phyloP scores from a whole-genome alignment of 495 filamentous ascomycete genomes.

The Penicillium crystallinum region DNA sequence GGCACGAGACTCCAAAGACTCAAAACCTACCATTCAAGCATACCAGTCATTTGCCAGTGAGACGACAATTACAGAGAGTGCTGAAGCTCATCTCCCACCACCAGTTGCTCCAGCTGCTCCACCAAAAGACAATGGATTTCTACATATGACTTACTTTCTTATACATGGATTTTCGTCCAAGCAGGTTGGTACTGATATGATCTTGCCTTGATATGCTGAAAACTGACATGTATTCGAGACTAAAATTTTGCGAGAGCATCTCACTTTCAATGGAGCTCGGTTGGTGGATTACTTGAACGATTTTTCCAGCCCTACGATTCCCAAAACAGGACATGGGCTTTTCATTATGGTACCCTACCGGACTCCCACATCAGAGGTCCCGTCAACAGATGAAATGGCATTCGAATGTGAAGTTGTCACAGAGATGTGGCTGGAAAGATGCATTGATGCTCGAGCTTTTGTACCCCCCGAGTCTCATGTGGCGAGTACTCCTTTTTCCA shows the following conservation, averaged over 20 bases:
- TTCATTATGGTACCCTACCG: conserved; percentile 55
- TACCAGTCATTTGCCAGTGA: conserved; percentile 41
- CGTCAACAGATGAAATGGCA: conserved; percentile 38
- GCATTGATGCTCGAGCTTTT: conserved; percentile 66
- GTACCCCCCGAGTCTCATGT: conserved; percentile 65
- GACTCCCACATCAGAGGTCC: conserved; percentile 29
- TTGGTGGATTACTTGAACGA: conserved; percentile 38
- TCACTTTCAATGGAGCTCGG: conserved; percentile 49
- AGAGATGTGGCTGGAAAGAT: conserved; percentile 90
- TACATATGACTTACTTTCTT: conserved; percentile 50
- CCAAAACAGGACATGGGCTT: conserved; percentile 35
- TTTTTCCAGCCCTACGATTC: conserved; percentile 36
- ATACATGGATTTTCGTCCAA: conserved; percentile 60
- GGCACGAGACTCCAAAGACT: conserved; percentile 24
- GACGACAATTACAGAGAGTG: conserved; percentile 27
- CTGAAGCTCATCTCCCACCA: conserved; percentile 18
- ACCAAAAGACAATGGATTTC: conserved; percentile 26
- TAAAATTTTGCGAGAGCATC: conserved; percentile 44
- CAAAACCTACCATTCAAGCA: conserved; percentile 28
- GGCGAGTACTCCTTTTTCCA: conserved; percentile 67
- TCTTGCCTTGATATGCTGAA: not conserved
- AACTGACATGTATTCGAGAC: conserved; percentile 27
- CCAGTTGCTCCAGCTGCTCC: conserved; percentile 13
- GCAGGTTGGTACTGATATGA: conserved; percentile 35
- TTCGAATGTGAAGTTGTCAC: conserved; percentile 59